Percentiles rank a stretch among this genome's conserved stretches.
Conservation (phyloP, 805 yeast genomes). For the Deakozyma indianensis region DNA sequence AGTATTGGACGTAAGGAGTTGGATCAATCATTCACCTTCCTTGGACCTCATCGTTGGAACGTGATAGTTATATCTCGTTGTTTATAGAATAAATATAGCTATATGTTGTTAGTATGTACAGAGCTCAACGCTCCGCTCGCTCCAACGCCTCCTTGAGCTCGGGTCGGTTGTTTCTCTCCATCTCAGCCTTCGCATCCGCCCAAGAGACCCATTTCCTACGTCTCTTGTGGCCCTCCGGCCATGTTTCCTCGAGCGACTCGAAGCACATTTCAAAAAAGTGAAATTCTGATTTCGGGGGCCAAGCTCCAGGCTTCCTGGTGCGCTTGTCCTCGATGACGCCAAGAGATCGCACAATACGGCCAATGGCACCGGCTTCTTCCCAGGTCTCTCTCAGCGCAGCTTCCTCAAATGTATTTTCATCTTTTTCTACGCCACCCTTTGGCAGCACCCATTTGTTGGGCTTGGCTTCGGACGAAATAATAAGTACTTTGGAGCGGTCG, state of each 20-base stretch:
- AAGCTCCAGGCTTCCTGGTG: conserved; percentile 17
- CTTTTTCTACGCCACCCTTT: conserved; percentile 88
- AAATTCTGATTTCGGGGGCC: conserved; percentile 69
- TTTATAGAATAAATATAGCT: no score
- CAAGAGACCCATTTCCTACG: conserved; percentile 54
- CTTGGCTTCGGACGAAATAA: conserved; percentile 64
- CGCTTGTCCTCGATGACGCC: conserved; percentile 35
- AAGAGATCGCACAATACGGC: conserved; percentile 38
- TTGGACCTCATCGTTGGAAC: no score
- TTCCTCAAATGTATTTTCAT: conserved; percentile 36
- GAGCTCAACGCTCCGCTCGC: background rate
- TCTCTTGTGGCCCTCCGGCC: conserved; percentile 65
- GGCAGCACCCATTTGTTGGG: conserved; percentile 76
- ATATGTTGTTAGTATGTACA: no score
- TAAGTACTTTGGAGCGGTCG: conserved; percentile 46
- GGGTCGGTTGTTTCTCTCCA: conserved; percentile 17
- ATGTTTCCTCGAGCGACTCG: conserved; percentile 36
- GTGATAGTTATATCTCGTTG: no score
- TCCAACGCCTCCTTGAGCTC: conserved; percentile 21
- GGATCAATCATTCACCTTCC: no score
- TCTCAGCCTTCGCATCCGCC: conserved; percentile 18
- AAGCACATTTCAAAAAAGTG: conserved; percentile 73
- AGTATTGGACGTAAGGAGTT: no score
- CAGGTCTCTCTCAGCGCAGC: conserved; percentile 83
- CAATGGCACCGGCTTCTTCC: conserved; percentile 94